These are phyloP conservation scores for Hypoxylon crocopeplum DNA, from an alignment of 495 filamentous ascomycete genomes.

Conservation along the genomic window DNA sequence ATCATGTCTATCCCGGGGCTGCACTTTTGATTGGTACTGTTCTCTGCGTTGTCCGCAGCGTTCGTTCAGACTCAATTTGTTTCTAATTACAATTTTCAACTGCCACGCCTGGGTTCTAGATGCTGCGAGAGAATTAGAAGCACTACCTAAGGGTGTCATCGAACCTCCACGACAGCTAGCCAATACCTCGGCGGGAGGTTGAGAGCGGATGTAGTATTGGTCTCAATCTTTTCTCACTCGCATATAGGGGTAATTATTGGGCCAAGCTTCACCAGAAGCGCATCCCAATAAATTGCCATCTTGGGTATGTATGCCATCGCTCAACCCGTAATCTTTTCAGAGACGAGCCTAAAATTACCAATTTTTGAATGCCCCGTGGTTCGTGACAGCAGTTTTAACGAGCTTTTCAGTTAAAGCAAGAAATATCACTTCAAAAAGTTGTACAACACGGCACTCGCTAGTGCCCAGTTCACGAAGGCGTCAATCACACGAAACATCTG, in stretches of 20 bases:
- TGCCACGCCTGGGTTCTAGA: slow-evolving; percentile 36
- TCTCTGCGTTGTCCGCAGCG: slow-evolving; percentile 32
- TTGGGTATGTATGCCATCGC: slow-evolving; percentile 35
- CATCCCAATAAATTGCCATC: slow-evolving; percentile 31
- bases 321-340: slow-evolving; percentile 17
- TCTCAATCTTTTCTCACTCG: slow-evolving; percentile 14
- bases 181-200: slow-evolving; percentile 13
- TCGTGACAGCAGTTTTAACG: slow-evolving; percentile 19
- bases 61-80: slow-evolving; percentile 25
- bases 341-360: slow-evolving; percentile 16
- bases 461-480: slow-evolving; percentile 35
- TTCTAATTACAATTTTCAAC: slow-evolving; percentile 32
- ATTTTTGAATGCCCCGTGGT: slow-evolving; percentile 28
- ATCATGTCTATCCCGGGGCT: slow-evolving; percentile 12
- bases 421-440: slow-evolving; percentile 15
- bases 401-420: slow-evolving; percentile 22
- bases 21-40: slow-evolving; percentile 21
- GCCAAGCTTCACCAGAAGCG: slow-evolving; percentile 5
- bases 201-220: slow-evolving; percentile 17
- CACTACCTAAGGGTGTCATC: slow-evolving; percentile 28
- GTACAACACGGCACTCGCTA: slow-evolving; percentile 27
- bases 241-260: slow-evolving; percentile 32
- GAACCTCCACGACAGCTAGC: slow-evolving; percentile 30
- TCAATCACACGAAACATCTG: slow-evolving; percentile 39
- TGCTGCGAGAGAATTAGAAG: slow-evolving; percentile 30